These are phyloP conservation scores for Dipodascopsis uninucleata DNA, from an alignment of 805 yeast species.

Conservation along the genomic window DNA sequence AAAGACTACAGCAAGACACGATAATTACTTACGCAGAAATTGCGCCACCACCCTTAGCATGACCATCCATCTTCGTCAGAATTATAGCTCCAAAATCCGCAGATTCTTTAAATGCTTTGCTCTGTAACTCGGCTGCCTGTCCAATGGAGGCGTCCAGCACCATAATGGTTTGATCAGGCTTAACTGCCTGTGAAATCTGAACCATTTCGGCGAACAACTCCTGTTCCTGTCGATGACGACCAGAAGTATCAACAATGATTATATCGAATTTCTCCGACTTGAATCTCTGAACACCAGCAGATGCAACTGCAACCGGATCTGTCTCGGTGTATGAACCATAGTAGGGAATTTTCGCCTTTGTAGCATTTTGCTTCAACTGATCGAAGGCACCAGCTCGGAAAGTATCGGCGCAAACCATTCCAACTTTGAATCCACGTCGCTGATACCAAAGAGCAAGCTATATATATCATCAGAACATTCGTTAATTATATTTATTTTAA, in stretches of 20 bases:
- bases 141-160: slow-evolving; percentile 97
- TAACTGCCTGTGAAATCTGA: slow-evolving; percentile 80
- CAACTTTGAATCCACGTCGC: slow-evolving; percentile 89
- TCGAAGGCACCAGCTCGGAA: slow-evolving; percentile 99
- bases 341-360: slow-evolving; percentile 88
- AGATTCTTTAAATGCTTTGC: slow-evolving; percentile 88
- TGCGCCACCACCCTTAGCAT: slow-evolving; percentile 99
- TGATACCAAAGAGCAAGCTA: slow-evolving; percentile 85
- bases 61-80: slow-evolving; percentile 96
- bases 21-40: slow-evolving; percentile 60
- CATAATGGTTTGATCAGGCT: slow-evolving; percentile 96
- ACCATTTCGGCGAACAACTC: slow-evolving; percentile 92
- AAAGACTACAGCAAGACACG: not conserved
- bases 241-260: slow-evolving; percentile 95
- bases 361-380: slow-evolving; percentile 95
- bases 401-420: slow-evolving; percentile 97
- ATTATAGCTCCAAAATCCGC: slow-evolving; percentile 93
- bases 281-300: slow-evolving; percentile 87
- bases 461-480: slow-evolving; percentile 2
- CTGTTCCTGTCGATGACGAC: slow-evolving; percentile 93
- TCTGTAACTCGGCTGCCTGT: slow-evolving; percentile 96
- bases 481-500: not conserved
- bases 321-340: slow-evolving; percentile 94
- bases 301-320: slow-evolving; percentile 89
- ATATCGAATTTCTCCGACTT: slow-evolving; percentile 87